Conservation (phyloP, 176 grass and related monocot species). For the Oryza meyeriana region DNA sequence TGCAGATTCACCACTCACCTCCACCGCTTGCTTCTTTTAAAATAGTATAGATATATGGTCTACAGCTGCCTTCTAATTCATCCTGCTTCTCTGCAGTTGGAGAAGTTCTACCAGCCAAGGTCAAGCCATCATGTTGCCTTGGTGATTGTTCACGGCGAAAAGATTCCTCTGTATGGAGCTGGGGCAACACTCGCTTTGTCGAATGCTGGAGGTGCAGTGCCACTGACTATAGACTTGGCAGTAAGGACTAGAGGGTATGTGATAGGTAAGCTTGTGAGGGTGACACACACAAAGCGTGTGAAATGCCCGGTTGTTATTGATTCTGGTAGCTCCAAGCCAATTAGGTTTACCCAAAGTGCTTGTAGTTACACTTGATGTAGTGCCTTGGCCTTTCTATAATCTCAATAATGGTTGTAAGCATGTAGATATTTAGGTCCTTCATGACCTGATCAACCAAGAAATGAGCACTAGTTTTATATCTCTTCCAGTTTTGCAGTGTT, state of each 20-base stretch:
- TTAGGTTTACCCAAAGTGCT: slow-evolving; percentile 42
- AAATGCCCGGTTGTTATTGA: slow-evolving; percentile 47
- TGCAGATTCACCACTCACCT: no score
- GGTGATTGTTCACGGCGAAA: slow-evolving; percentile 62
- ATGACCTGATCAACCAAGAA: neutral
- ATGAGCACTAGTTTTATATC: neutral
- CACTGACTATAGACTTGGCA: slow-evolving; percentile 51
- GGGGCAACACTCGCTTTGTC: slow-evolving; percentile 56
- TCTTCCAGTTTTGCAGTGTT: neutral
- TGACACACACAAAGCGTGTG: slow-evolving; percentile 53
- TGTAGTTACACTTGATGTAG: slow-evolving; percentile 43
- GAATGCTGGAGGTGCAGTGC: slow-evolving; percentile 38
- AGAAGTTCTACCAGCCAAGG: slow-evolving; percentile 78
- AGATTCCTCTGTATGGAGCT: slow-evolving; percentile 77
- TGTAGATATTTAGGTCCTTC: neutral
- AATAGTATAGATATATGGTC: no score
- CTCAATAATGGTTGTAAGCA: neutral
- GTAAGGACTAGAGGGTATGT: slow-evolving; percentile 64
- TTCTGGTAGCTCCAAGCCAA: slow-evolving; percentile 49
- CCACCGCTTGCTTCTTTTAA: no score
- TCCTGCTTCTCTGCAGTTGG: slow-evolving; percentile 34
- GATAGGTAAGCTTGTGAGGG: slow-evolving; percentile 73
- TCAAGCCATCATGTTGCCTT: slow-evolving; percentile 44
- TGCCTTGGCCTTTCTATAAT: neutral
- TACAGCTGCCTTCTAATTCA: neutral